A percentile compares a stretch with the other conserved stretches of the same genome.
These are phyloP conservation scores for Lepiota brunneoincarnata DNA, from an alignment of 768 basidiomycete species.

Conservation along the genomic window DNA sequence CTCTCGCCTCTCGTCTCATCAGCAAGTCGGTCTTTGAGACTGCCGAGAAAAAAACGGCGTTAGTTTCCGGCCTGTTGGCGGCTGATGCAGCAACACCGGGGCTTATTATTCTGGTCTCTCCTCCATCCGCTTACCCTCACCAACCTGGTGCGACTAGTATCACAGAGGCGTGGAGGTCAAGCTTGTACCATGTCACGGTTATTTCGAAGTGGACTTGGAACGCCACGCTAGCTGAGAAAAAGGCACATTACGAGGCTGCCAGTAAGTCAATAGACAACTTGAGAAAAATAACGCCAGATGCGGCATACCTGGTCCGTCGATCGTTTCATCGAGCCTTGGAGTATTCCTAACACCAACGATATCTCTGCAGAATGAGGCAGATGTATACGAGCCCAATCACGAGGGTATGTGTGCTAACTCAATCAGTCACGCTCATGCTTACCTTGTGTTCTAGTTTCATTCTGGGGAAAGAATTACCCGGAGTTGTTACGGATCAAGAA, in stretches of 20 bases:
- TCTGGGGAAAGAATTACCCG: conserved; percentile 44
- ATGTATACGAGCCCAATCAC: conserved; percentile 45
- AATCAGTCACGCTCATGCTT: neutral
- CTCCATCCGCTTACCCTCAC: conserved; percentile 32
- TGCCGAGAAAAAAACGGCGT: conserved; percentile 21
- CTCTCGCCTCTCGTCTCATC: conserved; percentile 44
- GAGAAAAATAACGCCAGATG: conserved; percentile 39
- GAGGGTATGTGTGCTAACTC: conserved; percentile 27
- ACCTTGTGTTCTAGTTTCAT: conserved; percentile 25
- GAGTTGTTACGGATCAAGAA: conserved; percentile 38
- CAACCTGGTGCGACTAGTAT: conserved; percentile 38
- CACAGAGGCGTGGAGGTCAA: conserved; percentile 41
- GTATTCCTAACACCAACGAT: neutral
- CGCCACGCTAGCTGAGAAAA: conserved; percentile 35
- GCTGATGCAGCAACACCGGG: conserved; percentile 34
- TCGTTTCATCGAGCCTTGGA: neutral
- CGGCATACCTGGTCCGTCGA: conserved; percentile 40
- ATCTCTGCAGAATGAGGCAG: conserved; percentile 40
- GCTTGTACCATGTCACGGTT: conserved; percentile 44
- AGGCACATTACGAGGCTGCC: conserved; percentile 27
- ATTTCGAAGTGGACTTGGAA: conserved; percentile 45
- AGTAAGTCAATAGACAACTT: conserved; percentile 38
- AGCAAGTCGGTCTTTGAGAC: conserved; percentile 36
- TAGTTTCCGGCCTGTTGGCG: conserved; percentile 35
- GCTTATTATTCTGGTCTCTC: conserved; percentile 39